Evolutionary conservation across 495 filamentous ascomycete species (phyloP), one percentile per base, ranked within the genome.

Genomic region (Lasiosphaeriaceae sp.): DNA sequence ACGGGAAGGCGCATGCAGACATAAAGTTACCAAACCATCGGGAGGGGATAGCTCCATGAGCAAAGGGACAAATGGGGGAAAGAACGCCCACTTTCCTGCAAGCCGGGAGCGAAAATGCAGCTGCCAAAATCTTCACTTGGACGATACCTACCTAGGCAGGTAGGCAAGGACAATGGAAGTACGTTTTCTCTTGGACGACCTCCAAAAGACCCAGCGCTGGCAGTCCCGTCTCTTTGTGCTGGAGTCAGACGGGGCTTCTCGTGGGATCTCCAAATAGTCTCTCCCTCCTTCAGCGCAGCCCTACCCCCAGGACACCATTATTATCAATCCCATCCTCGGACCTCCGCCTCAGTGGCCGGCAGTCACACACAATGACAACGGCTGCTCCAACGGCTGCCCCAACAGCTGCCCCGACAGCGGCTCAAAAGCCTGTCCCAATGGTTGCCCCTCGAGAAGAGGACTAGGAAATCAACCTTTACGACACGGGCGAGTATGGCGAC

Each of bases 381-480:
- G 9, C 26, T 31, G 26, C 26, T 31, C 9, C 26, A 3, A 31
- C 26, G 9, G 9, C 26, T 31, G 26, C 4, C 9, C 26, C 26
- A 31, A 31, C 4, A 9, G 26, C 26, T 3, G 26, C 26, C 26
- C 26, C 26, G 9, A 16, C 12, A 31, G 9, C 26, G 3, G 26
- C 26, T 31, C 9, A 3, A 3, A 31, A 3, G 9, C 3, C 26
- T 31, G 26, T 3, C 9, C 26, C 26, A 31, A 31, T 3, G 9
- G 26, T 31, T 4, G 26, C 16, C 14, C 20, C 17, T 24, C 11
- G 20, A 19, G 26, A 20, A 11, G 29, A 56, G 34, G 49, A 50
- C n/a, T 67, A 62, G 65, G 54, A 54, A 55, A 57, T 46, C 47
- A 45, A 37, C 2, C 50, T 67, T 11, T 62, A 37, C 23, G 59